These are phyloP conservation scores for Cocos nucifera DNA, from an alignment of 176 grass and related monocot genomes.

Conservation along the genomic window DNA sequence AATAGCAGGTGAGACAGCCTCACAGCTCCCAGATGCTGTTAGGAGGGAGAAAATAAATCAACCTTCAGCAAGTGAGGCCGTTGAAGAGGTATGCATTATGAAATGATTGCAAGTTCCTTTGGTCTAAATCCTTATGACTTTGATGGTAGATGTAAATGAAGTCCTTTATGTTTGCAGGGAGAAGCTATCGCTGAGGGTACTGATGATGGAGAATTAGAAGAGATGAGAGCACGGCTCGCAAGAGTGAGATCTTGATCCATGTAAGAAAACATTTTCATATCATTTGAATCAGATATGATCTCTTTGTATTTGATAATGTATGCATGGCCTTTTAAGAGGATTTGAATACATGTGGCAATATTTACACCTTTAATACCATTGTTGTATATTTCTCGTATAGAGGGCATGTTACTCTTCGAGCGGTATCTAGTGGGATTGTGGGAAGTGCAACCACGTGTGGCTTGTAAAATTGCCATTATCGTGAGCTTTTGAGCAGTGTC, in stretches of 20 bases:
- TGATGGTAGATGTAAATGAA: not conserved
- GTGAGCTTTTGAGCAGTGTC: too few relatives aligned
- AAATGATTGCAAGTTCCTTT: not conserved
- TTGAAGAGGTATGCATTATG: slow-evolving; percentile 29
- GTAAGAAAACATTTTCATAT: too few relatives aligned
- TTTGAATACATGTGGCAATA: too few relatives aligned
- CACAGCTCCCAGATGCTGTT: slow-evolving; percentile 53
- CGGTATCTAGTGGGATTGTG: too few relatives aligned
- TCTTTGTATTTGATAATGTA: too few relatives aligned
- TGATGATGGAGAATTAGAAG: slow-evolving; percentile 47
- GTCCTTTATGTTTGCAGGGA: slow-evolving; percentile 11
- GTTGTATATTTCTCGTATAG: too few relatives aligned
- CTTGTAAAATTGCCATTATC: too few relatives aligned
- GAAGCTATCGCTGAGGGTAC: slow-evolving; percentile 43
- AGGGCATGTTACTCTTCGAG: too few relatives aligned
- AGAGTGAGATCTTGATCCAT: slow-evolving; percentile 38
- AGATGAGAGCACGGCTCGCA: slow-evolving; percentile 54
- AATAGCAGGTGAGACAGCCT: slow-evolving; percentile 49
- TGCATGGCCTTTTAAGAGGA: too few relatives aligned
- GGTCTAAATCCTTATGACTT: not conserved
- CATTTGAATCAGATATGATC: too few relatives aligned
- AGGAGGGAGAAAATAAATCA: slow-evolving; percentile 37
- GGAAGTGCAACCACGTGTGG: too few relatives aligned
- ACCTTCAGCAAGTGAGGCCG: slow-evolving; percentile 35
- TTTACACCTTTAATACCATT: too few relatives aligned